phyloP scores from a whole-genome alignment of 2,329 filamentous ascomycete species.

The Aspergillus sp. region DNA sequence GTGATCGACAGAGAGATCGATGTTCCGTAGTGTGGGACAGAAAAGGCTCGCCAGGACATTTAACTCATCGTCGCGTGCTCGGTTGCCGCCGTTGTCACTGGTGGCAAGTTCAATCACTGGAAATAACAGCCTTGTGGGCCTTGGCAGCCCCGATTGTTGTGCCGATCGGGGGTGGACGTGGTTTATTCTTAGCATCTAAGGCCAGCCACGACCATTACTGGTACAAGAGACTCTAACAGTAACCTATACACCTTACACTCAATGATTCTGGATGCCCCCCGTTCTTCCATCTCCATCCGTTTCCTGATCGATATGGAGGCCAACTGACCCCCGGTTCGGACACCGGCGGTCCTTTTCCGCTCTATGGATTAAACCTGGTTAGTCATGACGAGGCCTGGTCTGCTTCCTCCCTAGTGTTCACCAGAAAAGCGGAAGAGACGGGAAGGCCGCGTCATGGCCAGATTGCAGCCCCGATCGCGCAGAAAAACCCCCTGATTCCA shows the following conservation, averaged over 20 bases:
- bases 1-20: slow-evolving; percentile 1
- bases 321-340: too few relatives aligned
- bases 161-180: background rate
- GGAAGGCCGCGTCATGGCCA: background rate
- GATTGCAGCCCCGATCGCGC: background rate
- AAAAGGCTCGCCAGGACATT: background rate
- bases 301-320: too few relatives aligned
- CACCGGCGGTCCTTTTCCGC: too few relatives aligned
- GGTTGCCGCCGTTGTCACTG: slow-evolving; percentile 1
- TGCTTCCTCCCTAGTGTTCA: too few relatives aligned
- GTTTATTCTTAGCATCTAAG: background rate
- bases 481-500: background rate
- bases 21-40: background rate
- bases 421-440: background rate
- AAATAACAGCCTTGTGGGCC: slow-evolving; percentile 4
- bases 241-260: too few relatives aligned
- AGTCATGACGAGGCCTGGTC: too few relatives aligned
- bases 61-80: slow-evolving; percentile 5
- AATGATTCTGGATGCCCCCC: too few relatives aligned
- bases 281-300: too few relatives aligned
- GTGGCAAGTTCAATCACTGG: slow-evolving; percentile 3
- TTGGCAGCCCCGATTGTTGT: background rate
- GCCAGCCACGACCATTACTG: too few relatives aligned
- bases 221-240: too few relatives aligned
- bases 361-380: too few relatives aligned